Base-by-base conservation (phyloP, 2,329 filamentous ascomycete species). In the Tetracladium maxilliforme region DNA sequence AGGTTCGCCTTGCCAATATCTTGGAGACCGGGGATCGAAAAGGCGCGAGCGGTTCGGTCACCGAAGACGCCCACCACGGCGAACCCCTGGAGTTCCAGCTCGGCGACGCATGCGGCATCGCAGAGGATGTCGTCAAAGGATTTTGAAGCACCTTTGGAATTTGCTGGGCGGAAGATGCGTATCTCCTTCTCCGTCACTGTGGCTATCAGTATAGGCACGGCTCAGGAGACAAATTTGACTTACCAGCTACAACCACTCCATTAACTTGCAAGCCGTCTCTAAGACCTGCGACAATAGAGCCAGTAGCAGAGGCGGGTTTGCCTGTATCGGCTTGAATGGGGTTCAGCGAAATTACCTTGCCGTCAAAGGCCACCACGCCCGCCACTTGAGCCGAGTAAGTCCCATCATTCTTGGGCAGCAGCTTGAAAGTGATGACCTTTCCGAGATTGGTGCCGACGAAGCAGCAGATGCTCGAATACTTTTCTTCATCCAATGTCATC, bases 381-480 rank as follows among this genome's bases (percentile, higher is more conserved):
- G 68, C 78, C 24, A 77, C 64, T 28, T 77, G 66, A 9, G 70
- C 81, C 8, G 68, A 62, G 47, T 92, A 95, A 8, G 72, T 64
- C 5, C 74, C 68, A 26, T 65, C 68, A 7, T 55, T 41, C 10
- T 75, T 64, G 1, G 90, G 90, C 3, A 95, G 55, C 13, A 98
- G 61, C 53, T 93, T 94, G 54, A 95, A 87, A 0, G 87, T 95
- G 6, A 75, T 71, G 11, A 95, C 57, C 39, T 81, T 82, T 20
- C 90, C 90, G 16, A 71, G 50, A 36, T 76, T 86, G 0, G 90
- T 95, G 12, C 90, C 90, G 3, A 92, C 80, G 37, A 95, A 92
- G 36, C 90, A 79, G 30, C 77, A 71, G 29, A 98, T 92, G 41
- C 84, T 94, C 2, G 90, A 95, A 46, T 92, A 98, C 35, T 82